Evolutionary conservation across 2,329 filamentous ascomycete species (phyloP).

Genomic region (Alternaria arbusti): DNA sequence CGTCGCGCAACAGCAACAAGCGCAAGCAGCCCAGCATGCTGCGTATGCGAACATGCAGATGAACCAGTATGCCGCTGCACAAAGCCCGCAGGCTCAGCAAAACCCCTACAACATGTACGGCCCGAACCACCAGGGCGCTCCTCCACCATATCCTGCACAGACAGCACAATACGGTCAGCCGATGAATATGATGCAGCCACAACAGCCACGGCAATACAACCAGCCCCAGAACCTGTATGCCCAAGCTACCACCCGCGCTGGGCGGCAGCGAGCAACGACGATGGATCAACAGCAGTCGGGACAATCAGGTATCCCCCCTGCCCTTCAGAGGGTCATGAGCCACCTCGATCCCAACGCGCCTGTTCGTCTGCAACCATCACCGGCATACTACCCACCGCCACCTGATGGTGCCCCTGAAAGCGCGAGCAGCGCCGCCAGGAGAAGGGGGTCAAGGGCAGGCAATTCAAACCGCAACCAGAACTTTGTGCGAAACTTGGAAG

Average conservation of each 20-base stretch:
- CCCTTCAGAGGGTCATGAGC: conserved; percentile 92
- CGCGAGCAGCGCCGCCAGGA: conserved; percentile 68
- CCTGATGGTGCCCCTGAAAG: conserved; percentile 78
- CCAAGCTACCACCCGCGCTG: conserved; percentile 77
- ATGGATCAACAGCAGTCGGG: conserved; percentile 95
- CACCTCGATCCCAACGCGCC: conserved; percentile 94
- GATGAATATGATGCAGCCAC: conserved; percentile 59
- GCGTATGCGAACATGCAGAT: conserved; percentile 70
- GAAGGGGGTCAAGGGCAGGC: conserved; percentile 76
- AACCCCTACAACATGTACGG: conserved; percentile 84
- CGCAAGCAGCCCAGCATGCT: conserved; percentile 65
- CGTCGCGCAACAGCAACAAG: conserved; percentile 62
- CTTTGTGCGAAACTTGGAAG: conserved; percentile 93
- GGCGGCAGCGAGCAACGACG: conserved; percentile 88
- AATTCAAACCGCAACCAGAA: conserved; percentile 72
- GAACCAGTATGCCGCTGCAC: conserved; percentile 57
- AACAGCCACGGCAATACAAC: conserved; percentile 48
- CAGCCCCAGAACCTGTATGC: conserved; percentile 76
- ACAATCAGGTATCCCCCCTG: conserved; percentile 87
- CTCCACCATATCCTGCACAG: conserved; percentile 81
- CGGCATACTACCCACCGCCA: conserved; percentile 94
- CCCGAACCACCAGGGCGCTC: conserved; percentile 69
- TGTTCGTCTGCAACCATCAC: conserved; percentile 91
- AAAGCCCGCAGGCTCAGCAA: conserved; percentile 57
- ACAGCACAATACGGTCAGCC: conserved; percentile 60